Evolutionary conservation across 202 grass and related monocot species (phyloP), one percentile per base, ranked within the genome.

Genomic region (Setaria italica): DNA sequence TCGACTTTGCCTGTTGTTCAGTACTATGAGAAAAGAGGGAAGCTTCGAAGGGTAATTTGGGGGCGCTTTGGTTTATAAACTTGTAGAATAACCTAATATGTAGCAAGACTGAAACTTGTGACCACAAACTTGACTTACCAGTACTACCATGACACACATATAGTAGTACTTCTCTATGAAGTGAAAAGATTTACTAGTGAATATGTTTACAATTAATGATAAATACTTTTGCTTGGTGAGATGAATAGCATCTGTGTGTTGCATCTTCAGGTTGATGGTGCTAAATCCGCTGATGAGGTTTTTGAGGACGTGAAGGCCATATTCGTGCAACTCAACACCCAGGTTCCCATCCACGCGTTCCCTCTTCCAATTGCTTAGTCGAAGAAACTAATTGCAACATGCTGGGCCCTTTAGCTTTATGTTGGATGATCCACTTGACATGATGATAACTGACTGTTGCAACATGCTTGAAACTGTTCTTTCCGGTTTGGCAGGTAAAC

Each of bases 1-100:
- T 92, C 88, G 62, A 98, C 86, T 68, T 42, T 95, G 42, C 93
- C 91, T 83, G 91, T 94, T 72, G 70, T 98, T 86, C 80, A 82
- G 60, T 82, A 95, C 47, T 98, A 95, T 51, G 81, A 89, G 32
- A 81, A 80, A 87, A 91, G 1, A 33, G 93, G 88, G 19, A 95
- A 94, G 77, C 79, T 98, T 79, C 80, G 75, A 80, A 92, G 83
- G 96, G 93, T 98, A 95, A 72, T 20, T 55, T 77, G 4, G 34
- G 33, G 29, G 2, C 20, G n/a, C 5, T 51, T 15, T n/a, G 0
- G 0, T 79, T 67, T 81, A 55, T 46, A 47, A 19, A 16, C n/a
- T 21, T 21, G 37, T 11, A 68, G 66, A 70, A 41, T 12, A 70
- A 25, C 25, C 25, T 25, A 21, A 45, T 45, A 13, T 70, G 67